Conservation (phyloP, 1,139 yeast species). For the Zygosaccharomyces pseudobailii region DNA sequence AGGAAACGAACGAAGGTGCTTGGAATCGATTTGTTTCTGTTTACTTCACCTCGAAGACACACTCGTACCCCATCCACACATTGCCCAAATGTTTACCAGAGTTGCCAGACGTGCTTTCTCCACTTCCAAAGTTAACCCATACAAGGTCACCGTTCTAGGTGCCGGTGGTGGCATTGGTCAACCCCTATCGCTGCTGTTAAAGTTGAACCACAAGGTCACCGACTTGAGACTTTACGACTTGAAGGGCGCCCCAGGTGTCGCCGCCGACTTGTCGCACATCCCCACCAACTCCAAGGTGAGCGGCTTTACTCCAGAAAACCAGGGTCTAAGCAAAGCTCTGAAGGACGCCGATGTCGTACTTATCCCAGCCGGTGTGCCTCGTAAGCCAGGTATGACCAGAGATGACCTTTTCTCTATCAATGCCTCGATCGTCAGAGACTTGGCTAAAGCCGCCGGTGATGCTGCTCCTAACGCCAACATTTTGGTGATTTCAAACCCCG, state of each 20-base stretch:
- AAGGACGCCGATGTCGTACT: slow-evolving; percentile 81
- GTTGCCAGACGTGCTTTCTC: slow-evolving; percentile 63
- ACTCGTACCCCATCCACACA: neutral
- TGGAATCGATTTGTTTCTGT: too few species aligned
- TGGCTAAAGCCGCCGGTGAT: slow-evolving; percentile 86
- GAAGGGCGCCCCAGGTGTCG: slow-evolving; percentile 94
- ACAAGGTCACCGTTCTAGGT: slow-evolving; percentile 87
- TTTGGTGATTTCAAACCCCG: slow-evolving; percentile 91
- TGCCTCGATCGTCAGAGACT: slow-evolving; percentile 90
- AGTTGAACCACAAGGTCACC: slow-evolving; percentile 80
- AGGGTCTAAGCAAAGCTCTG: slow-evolving; percentile 73
- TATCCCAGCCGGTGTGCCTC: slow-evolving; percentile 99
- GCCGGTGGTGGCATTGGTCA: slow-evolving; percentile 99
- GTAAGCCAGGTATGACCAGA: slow-evolving; percentile 99
- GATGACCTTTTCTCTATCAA: slow-evolving; percentile 97
- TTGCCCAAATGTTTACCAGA: slow-evolving; percentile 19
- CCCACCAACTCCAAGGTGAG: slow-evolving; percentile 82
- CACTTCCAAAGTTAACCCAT: slow-evolving; percentile 57
- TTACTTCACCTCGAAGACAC: too few species aligned
- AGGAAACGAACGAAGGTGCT: neutral
- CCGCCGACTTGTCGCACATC: slow-evolving; percentile 91
- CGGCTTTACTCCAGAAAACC: slow-evolving; percentile 77
- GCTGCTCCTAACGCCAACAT: slow-evolving; percentile 84
- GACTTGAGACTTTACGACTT: slow-evolving; percentile 86
- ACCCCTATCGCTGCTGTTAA: slow-evolving; percentile 86